These are phyloP conservation scores for Suillus bovinus DNA, from an alignment of 768 basidiomycete genomes.

Conservation along the genomic window DNA sequence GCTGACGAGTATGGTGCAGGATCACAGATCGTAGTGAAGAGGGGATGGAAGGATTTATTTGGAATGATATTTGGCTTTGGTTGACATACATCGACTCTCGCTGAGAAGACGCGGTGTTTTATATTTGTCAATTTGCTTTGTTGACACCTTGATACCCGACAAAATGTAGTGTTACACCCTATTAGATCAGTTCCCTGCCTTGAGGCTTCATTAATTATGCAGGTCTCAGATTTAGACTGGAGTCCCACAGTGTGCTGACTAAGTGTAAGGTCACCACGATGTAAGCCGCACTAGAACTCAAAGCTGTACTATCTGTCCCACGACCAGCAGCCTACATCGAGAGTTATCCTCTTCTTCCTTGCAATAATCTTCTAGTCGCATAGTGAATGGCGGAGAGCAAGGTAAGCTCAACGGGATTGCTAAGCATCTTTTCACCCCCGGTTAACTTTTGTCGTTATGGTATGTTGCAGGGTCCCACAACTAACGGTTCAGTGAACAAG, in stretches of 20 bases:
- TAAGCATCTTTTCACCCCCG: background rate
- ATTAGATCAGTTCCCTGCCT: background rate
- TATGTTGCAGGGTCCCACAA: conserved; percentile 21
- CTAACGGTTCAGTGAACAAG: conserved; percentile 47
- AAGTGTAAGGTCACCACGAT: background rate
- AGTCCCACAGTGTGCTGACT: background rate
- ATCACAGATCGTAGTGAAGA: conserved; percentile 37
- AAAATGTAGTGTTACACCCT: background rate
- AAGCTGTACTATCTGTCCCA: conserved; percentile 1
- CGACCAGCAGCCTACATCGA: background rate
- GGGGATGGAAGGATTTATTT: conserved; percentile 50
- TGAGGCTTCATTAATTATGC: background rate
- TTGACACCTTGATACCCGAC: background rate
- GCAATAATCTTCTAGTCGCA: background rate
- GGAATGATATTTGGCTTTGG: conserved; percentile 44
- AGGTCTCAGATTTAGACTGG: background rate
- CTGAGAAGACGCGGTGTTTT: conserved; percentile 1
- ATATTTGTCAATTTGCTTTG: background rate
- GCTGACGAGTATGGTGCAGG: conserved; percentile 62
- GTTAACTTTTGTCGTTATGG: background rate
- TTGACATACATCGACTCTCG: conserved; percentile 16
- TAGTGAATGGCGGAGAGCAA: conserved; percentile 9
- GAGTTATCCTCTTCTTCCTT: background rate
- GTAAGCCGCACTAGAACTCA: background rate
- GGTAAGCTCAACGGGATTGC: background rate